Evolutionary conservation across 495 filamentous ascomycete species (phyloP).

Genomic region (Penicillium silybi): DNA sequence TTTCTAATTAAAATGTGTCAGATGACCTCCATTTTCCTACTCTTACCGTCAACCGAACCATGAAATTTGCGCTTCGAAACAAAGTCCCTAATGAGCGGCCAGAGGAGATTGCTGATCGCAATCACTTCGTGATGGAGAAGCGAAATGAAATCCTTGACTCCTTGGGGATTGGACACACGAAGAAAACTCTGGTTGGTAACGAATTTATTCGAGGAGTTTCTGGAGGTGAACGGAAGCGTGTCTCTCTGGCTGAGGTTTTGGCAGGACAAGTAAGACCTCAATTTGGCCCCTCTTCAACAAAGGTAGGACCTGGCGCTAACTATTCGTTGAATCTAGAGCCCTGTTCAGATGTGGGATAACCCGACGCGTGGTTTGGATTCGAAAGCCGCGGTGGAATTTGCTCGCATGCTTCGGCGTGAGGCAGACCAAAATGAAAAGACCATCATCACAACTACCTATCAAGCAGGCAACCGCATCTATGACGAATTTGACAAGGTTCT

Average conservation of each 20-base stretch:
- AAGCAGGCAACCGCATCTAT: conserved; percentile 73
- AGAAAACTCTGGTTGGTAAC: conserved; percentile 77
- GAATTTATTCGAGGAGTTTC: conserved; percentile 78
- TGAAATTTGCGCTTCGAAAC: conserved; percentile 73
- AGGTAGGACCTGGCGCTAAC: background rate
- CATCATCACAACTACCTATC: conserved; percentile 74
- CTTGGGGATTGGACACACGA: conserved; percentile 71
- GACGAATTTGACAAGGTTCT: conserved; percentile 75
- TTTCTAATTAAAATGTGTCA: background rate
- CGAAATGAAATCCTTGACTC: conserved; percentile 74
- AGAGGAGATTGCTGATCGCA: conserved; percentile 45
- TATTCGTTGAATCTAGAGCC: conserved; percentile 33
- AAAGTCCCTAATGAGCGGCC: conserved; percentile 62
- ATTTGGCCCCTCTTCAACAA: conserved; percentile 7
- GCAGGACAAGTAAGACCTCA: conserved; percentile 52
- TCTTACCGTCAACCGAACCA: conserved; percentile 73
- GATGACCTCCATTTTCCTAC: conserved; percentile 79
- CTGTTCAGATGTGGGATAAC: conserved; percentile 84
- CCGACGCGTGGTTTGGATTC: conserved; percentile 76
- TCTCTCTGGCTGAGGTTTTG: conserved; percentile 71
- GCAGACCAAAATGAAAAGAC: conserved; percentile 64
- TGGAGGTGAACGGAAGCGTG: conserved; percentile 80
- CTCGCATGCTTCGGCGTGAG: conserved; percentile 60
- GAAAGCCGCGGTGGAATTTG: conserved; percentile 77
- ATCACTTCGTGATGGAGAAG: conserved; percentile 58